Base-by-base conservation (phyloP, 2,329 filamentous ascomycete genomes). In the Apiospora koreana region DNA sequence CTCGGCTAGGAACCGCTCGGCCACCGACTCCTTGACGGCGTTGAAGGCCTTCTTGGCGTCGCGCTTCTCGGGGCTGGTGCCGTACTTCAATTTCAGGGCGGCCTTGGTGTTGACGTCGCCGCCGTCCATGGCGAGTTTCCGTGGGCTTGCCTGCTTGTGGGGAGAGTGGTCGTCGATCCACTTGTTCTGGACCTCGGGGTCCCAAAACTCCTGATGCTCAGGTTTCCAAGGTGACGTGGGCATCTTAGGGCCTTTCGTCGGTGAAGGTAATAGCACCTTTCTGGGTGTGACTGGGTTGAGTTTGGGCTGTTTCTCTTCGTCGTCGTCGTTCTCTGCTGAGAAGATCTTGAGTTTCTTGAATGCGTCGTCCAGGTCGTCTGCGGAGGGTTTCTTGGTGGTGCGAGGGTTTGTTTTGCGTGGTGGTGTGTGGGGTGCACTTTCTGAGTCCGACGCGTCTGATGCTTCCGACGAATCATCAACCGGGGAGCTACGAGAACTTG, bases 1-100 rank as follows among this genome's bases (percentile, higher is more conserved):
- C 73, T 94, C 91, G 0, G 73, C 68, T 1, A 96, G 83, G 77
- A 95, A 95, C 0, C 79, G 74, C 64, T 85, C 83, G 0, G 93
- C 93, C 0, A 94, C 77, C 1, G 84, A 81, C 67, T 91, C 85
- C 78, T 94, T 95, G 12, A 77, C 79, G 10, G 83, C 79, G 16
- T 90, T 86, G 77, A 94, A 95, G 0, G 82, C 81, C 78, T 89
- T 92, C 76, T 87, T 90, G 5, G 81, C 80, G 67, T 84, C 78
- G 69, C 79, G 79, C 67, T 77, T 79, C 43, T 77, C 69, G 62
- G 81, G 75, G 72, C 73, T 80, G 58, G 76, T 80, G 76, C 76
- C 48, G 77, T 81, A 73, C 71, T 74, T 79, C 71, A 77, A 78
- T 69, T 78, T 80, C 21, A 77, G 77, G 71, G 72, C 72, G 23